Evolutionary conservation across 495 filamentous ascomycete genomes (phyloP).

Genomic region (Penicillium psychrofluorescens): DNA sequence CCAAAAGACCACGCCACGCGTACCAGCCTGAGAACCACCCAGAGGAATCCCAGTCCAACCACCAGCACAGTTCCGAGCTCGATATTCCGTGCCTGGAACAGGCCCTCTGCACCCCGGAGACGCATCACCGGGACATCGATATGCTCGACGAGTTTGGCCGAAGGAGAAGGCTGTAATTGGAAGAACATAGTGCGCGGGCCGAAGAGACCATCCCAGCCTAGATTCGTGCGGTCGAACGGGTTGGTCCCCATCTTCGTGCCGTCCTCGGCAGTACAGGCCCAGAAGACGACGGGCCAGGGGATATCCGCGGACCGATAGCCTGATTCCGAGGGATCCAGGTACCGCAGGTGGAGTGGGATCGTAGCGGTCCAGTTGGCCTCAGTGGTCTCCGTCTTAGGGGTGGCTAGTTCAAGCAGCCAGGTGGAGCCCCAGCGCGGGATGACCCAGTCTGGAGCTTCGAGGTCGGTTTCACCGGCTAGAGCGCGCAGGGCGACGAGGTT

Average conservation of each 20-base stretch:
- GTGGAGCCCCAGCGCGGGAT: conserved; percentile 72
- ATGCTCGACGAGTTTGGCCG: conserved; percentile 41
- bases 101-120: conserved; percentile 27
- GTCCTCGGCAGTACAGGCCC: conserved; percentile 77
- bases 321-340: conserved; percentile 52
- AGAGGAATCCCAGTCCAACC: conserved; percentile 65
- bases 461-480: conserved; percentile 74
- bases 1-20: conserved; percentile 27
- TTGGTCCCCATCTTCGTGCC: conserved; percentile 66
- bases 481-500: conserved; percentile 62
- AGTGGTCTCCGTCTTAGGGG: conserved; percentile 18
- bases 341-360: conserved; percentile 84
- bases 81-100: conserved; percentile 50
- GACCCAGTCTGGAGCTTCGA: conserved; percentile 86
- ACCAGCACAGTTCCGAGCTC: conserved; percentile 63
- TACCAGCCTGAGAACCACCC: conserved; percentile 63
- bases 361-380: conserved; percentile 57
- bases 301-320: conserved; percentile 43
- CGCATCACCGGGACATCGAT: conserved; percentile 69
- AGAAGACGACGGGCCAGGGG: conserved; percentile 80
- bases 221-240: conserved; percentile 75
- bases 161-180: conserved; percentile 58
- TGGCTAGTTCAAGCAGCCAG: conserved; percentile 67
- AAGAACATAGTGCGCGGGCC: conserved; percentile 76
- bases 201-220: conserved; percentile 87